These are phyloP conservation scores for Shiraia bambusicola DNA, from an alignment of 2,329 filamentous ascomycete genomes.

Conservation along the genomic window DNA sequence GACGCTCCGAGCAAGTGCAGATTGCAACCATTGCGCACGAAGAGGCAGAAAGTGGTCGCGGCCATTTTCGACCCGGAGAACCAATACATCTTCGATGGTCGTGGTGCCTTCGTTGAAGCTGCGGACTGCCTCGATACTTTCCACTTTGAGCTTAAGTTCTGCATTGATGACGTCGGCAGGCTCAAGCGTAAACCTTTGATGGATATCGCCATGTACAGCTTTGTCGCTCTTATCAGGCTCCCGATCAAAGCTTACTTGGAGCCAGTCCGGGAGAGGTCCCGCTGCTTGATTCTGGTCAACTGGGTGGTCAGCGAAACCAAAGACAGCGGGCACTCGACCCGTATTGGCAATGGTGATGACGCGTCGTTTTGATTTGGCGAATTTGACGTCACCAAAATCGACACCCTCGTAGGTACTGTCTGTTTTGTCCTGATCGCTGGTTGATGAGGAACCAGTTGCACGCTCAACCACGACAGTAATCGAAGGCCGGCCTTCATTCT, in stretches of 20 bases:
- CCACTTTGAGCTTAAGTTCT: slow-evolving; percentile 67
- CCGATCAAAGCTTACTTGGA: slow-evolving; percentile 66
- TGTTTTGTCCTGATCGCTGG: slow-evolving; percentile 31
- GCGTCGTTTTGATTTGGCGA: slow-evolving; percentile 64
- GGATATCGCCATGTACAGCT: slow-evolving; percentile 29
- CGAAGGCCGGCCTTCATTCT: slow-evolving; percentile 84
- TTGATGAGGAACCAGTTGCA: slow-evolving; percentile 28
- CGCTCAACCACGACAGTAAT: slow-evolving; percentile 80
- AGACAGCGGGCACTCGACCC: slow-evolving; percentile 74
- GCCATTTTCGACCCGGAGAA: slow-evolving; percentile 79
- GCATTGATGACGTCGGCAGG: slow-evolving; percentile 81
- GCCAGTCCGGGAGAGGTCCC: slow-evolving; percentile 63
- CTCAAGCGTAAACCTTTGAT: slow-evolving; percentile 65
- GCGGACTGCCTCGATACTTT: slow-evolving; percentile 63
- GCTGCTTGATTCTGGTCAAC: slow-evolving; percentile 47
- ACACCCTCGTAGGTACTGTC: slow-evolving; percentile 58
- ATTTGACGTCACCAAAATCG: slow-evolving; percentile 75
- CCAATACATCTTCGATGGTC: slow-evolving; percentile 79
- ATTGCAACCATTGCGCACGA: slow-evolving; percentile 74
- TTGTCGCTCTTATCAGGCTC: slow-evolving; percentile 46
- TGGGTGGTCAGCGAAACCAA: slow-evolving; percentile 77
- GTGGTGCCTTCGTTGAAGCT: slow-evolving; percentile 68
- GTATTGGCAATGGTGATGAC: slow-evolving; percentile 89
- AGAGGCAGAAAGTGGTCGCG: slow-evolving; percentile 90
- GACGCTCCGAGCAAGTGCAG: slow-evolving; percentile 81